Base-by-base conservation (phyloP, 2,329 filamentous ascomycete species). In the Cryphonectria parasitica region DNA sequence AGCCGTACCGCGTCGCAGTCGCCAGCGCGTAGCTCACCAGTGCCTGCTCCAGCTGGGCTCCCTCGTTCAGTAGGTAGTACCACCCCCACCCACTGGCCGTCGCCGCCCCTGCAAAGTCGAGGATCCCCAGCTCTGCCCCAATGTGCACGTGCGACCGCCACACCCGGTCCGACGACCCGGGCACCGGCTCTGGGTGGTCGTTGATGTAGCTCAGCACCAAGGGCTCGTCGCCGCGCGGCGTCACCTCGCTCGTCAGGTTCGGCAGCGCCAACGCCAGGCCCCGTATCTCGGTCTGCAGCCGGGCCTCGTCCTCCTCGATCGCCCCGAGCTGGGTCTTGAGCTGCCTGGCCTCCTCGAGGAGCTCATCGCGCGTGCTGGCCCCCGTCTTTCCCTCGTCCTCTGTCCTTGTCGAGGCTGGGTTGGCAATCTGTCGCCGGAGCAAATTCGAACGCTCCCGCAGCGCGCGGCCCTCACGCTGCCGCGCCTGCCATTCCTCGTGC, bases 41-140 rank as follows among this genome's bases (percentile, higher is more conserved):
- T 0, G 96, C 96, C 78, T 98, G 95, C 82, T 99, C 96, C n/a
- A 99, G 87, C 79, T 96, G 89, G 0, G 95, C 95, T 11, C 90
- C 96, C 77, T 97, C 95, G 78, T 95, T 93, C n/a, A 93, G 85
- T 15, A 99, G 89, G 81, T 94, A 98, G 83, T 99, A 99, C 93
- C 94, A 99, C 1, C 96, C 96, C 95, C 95, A 99, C 52, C 96
- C 96, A 3, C 91, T 93, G 1, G 93, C 91, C n/a, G 88, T 90
- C 1, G 91, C 91, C 6, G 94, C 94, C 71, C 88, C 90, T 6
- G 91, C 85, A 77, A 99, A 98, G 82, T 99, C 95, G 66, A 99
- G 85, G n/a, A 99, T 86, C 45, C 91, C 90, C n/a, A 99, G 88
- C 77, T 94, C 89, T 5, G 89, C 86, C 43, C 96, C 96, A 75